Base-by-base conservation (phyloP, 225 moss, liverwort and hornwort genomes). In the Antitrichia curtipendula region DNA sequence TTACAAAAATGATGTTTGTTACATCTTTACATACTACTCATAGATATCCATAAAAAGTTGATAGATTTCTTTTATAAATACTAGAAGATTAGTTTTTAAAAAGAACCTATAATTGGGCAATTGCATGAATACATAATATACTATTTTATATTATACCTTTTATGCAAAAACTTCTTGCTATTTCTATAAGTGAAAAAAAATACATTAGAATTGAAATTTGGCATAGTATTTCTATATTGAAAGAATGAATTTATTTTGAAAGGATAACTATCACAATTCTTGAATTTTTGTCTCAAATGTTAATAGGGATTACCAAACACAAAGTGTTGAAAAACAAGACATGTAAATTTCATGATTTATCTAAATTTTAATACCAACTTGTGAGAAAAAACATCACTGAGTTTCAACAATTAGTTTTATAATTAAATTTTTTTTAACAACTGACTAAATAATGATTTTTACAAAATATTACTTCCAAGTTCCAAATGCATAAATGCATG, bases 121-220 rank as follows among this genome's bases (percentile, higher is more conserved):
- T 12, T 57, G 11, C 7, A 57, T 57, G 7, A 57, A 57, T 0
- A 40, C 1, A 10, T 57, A 3, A 2, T 27, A 38, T 4, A 4
- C 0, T 27, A 28, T 78, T 78, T 57, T 40, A 5, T 28, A 0
- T 57, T 78, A 10, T 1, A 40, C 40, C 28, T 57, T 38, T 40
- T 3, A 38, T 40, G 0, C 6, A 27, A 57, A 57, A 38, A 25
- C 1, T 38, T 40, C 7, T 38, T 56, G 0, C 5, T 53, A 56
- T 56, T 38, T 54, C 2, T 11, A 17, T 57, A 18, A 0, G 0
- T 57, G 27, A 1, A 57, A 57, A 10, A 27, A 40, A 0, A 25
- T 27, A 10, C 4, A 27, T 38, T 23, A 8, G 9, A 36, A 54
- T 15, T 23, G 5, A 31, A 75, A 23, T n/a, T n/a, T n/a, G n/a